Base-by-base conservation (phyloP, 176 grass and related monocot species). In the Aechmea fasciata region DNA sequence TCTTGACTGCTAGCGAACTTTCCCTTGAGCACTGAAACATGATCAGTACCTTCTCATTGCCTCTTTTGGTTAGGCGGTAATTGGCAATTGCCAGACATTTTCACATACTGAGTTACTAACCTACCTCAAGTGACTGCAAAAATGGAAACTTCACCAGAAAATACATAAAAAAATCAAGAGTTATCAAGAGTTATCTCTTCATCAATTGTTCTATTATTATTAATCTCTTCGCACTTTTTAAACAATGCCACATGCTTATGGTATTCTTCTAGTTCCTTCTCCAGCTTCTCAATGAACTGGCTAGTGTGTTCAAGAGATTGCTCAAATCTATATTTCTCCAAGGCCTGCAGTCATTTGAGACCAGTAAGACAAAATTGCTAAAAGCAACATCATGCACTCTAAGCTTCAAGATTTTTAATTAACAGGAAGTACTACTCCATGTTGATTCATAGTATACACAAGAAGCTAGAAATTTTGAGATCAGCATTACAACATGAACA, bases 281-380 rank as follows among this genome's bases (percentile, higher is more conserved):
- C 90, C 3, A 89, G 65, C 66, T 81, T 83, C 78, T 93, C 90
- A 54, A 93, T 82, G 65, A 83, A 89, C 22, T 86, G 78, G 50
- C 90, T 74, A n/a, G 83, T 86, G 74, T 93, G 90, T 25, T 93
- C 83, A 74, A 86, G 90, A 59, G 90, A 96, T 82, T 96, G 91
- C 73, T 87, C 81, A 51, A 73, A 90, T n/a, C 64, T 81, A 81
- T 90, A 90, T 78, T 90, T 96, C 82, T 90, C 87, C 67, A 96
- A 59, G 19, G 84, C 91, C 87, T 90, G 64, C 12, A 29, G 11
- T 61, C 55, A 61, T 61, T 61, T 61, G 55, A 61, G 5, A 61
- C 55, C 15, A 61, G 15, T 61, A 19, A 61, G n/a, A 61, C 15
- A 18, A 19, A n/a, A 9, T 61, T n/a, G 33, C 33, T 41, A 18